phyloP scores from a whole-genome alignment of 139 green algal species.

The Nannochloris sp. region DNA sequence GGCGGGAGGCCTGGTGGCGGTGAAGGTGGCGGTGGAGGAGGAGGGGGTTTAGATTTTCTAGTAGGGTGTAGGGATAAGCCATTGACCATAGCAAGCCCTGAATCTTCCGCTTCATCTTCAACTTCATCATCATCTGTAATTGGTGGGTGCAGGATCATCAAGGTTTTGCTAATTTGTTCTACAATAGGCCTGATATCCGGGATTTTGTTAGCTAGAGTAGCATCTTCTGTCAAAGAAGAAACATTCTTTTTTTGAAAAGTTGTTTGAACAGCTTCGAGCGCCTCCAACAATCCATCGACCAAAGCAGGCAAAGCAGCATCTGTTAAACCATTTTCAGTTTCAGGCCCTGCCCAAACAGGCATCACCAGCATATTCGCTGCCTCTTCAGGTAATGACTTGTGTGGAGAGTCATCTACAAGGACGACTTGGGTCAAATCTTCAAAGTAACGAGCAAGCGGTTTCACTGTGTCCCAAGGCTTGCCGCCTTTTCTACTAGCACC shows the following conservation, averaged over 20 bases:
- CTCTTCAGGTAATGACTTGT: constrained; percentile 24
- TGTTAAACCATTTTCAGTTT: neutral
- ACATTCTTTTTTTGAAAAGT: too few species aligned
- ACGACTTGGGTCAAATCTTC: constrained; percentile 11
- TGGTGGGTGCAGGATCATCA: too few species aligned
- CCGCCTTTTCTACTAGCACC: constrained; percentile 5
- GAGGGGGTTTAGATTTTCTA: too few species aligned
- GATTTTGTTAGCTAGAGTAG: too few species aligned
- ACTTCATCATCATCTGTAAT: too few species aligned
- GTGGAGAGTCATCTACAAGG: constrained; percentile 34
- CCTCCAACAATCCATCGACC: constrained; percentile 4
- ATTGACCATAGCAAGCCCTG: too few species aligned
- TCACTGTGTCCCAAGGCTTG: constrained; percentile 41
- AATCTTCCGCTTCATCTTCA: too few species aligned
- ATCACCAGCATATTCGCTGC: constrained; percentile 24
- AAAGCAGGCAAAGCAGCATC: constrained; percentile 13
- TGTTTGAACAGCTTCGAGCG: too few species aligned
- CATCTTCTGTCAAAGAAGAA: too few species aligned
- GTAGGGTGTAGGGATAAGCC: too few species aligned
- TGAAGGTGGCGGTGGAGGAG: neutral
- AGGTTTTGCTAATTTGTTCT: too few species aligned
- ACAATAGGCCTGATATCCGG: too few species aligned
- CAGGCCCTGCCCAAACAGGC: constrained; percentile 11
- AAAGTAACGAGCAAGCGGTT: constrained; percentile 33
- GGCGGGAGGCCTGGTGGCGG: neutral